Percentiles rank a stretch among this genome's conserved stretches.
Conservation (phyloP, 352 stramenopile genomes). For the Pseudoperonospora humuli region DNA sequence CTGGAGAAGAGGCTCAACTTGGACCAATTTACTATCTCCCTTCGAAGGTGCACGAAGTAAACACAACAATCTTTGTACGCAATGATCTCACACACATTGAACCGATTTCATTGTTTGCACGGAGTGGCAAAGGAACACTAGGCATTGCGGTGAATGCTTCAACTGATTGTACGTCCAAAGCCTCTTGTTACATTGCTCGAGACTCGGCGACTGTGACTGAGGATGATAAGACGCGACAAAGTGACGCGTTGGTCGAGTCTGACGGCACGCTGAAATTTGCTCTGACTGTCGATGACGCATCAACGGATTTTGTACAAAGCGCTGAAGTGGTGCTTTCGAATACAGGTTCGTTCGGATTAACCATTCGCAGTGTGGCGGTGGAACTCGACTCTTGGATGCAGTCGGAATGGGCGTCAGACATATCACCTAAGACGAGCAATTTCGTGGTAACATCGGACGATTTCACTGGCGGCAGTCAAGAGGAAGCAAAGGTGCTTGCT, state of each 20-base stretch:
- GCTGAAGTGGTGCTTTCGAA: slow-evolving; percentile 20
- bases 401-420: not conserved
- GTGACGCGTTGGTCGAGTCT: not conserved
- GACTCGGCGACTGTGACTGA: not conserved
- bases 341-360: slow-evolving; percentile 15
- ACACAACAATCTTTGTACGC: slow-evolving; percentile 37
- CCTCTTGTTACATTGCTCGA: not conserved
- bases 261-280: slow-evolving; percentile 15
- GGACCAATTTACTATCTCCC: slow-evolving; percentile 64
- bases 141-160: slow-evolving; percentile 8
- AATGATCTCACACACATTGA: slow-evolving; percentile 68
- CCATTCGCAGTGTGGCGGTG: slow-evolving; percentile 10
- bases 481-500: slow-evolving; percentile 3
- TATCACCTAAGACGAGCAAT: not conserved
- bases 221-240: not conserved
- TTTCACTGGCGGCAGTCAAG: not conserved
- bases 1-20: slow-evolving; percentile 20
- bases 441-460: slow-evolving; percentile 14
- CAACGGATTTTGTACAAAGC: slow-evolving; percentile 12
- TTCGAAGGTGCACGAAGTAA: slow-evolving; percentile 24
- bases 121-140: slow-evolving; percentile 35
- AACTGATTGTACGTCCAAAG: not conserved
- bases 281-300: slow-evolving; percentile 2
- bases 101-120: slow-evolving; percentile 25
- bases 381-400: slow-evolving; percentile 4